A percentile compares a stretch with the other conserved stretches of the same genome.
phyloP scores from a whole-genome alignment of 2,329 filamentous ascomycete species.

The Metarhizium humberi region DNA sequence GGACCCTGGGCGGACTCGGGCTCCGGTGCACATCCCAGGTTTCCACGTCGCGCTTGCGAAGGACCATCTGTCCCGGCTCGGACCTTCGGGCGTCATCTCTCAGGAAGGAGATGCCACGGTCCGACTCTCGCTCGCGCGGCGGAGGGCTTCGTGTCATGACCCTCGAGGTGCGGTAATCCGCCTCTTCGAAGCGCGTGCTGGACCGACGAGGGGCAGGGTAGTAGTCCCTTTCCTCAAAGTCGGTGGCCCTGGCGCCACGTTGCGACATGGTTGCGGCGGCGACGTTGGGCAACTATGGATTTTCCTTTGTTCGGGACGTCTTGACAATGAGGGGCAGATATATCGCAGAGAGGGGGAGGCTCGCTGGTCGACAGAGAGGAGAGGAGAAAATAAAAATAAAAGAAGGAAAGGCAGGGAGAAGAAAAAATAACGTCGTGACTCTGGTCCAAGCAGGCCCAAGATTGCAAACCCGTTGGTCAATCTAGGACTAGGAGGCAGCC shows the following conservation, averaged over 20 bases:
- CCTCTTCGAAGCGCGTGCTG: conserved; percentile 14
- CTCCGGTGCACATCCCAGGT: conserved; percentile 40
- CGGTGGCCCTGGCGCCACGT: conserved; percentile 17
- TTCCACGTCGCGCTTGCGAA: conserved; percentile 46
- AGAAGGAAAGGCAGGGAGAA: not conserved
- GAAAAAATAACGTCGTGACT: not conserved
- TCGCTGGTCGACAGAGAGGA: not conserved
- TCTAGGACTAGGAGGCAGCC: not conserved
- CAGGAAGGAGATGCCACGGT: conserved; percentile 40
- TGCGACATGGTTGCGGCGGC: conserved; percentile 9
- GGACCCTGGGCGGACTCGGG: conserved; percentile 31
- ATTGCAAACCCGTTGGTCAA: not conserved
- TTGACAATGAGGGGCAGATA: not conserved
- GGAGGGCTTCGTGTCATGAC: conserved; percentile 17
- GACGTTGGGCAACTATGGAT: not conserved
- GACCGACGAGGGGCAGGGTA: conserved; percentile 27
- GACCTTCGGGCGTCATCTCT: conserved; percentile 37
- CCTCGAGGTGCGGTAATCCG: conserved; percentile 16
- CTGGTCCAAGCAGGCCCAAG: not conserved
- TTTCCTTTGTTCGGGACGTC: not conserved
- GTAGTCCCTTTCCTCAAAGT: conserved; percentile 38
- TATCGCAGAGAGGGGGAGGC: not conserved
- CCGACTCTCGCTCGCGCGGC: conserved; percentile 33
- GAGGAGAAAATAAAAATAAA: not conserved
- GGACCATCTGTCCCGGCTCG: conserved; percentile 43